Evolutionary conservation across 345 rosid species (phyloP).

Genomic region (Gynandropsis gynandra): DNA sequence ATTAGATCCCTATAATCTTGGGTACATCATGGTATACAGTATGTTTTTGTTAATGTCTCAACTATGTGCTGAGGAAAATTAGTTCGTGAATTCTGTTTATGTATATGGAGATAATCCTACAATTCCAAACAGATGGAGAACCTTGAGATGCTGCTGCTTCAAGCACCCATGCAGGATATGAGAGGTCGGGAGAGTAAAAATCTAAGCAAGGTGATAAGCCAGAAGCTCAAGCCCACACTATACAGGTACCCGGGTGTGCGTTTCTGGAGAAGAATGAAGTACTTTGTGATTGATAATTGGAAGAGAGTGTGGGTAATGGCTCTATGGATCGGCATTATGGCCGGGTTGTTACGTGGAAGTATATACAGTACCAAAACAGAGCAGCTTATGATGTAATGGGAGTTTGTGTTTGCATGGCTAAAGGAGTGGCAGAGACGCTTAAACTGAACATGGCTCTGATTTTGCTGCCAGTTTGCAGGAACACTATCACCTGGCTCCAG

Average conservation of each 20-base stretch:
- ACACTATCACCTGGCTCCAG: slow-evolving; percentile 79
- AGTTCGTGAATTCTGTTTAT: slow-evolving; percentile 21
- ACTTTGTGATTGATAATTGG: slow-evolving; percentile 66
- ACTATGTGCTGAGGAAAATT: neutral
- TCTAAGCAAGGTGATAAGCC: slow-evolving; percentile 64
- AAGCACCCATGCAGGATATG: slow-evolving; percentile 39
- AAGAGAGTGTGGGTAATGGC: slow-evolving; percentile 67
- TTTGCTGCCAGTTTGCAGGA: slow-evolving; percentile 65
- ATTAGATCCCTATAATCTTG: slow-evolving; percentile 55
- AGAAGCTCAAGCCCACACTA: slow-evolving; percentile 45
- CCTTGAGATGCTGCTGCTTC: slow-evolving; percentile 54
- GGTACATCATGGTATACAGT: slow-evolving; percentile 70
- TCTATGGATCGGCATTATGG: slow-evolving; percentile 54
- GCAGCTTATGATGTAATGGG: slow-evolving; percentile 60
- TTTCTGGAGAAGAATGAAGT: slow-evolving; percentile 30
- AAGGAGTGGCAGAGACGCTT: slow-evolving; percentile 77
- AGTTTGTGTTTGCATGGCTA: slow-evolving; percentile 56
- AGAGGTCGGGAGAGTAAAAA: slow-evolving; percentile 43
- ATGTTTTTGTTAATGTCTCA: slow-evolving; percentile 11
- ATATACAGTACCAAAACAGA: slow-evolving; percentile 38
- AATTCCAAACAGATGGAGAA: slow-evolving; percentile 43
- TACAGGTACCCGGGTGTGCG: slow-evolving; percentile 38
- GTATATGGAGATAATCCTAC: slow-evolving; percentile 19
- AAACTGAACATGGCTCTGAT: slow-evolving; percentile 76
- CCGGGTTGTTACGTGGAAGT: slow-evolving; percentile 62